phyloP scores from a whole-genome alignment of 805 yeast genomes.

The Sugiyamaella smithiae region DNA sequence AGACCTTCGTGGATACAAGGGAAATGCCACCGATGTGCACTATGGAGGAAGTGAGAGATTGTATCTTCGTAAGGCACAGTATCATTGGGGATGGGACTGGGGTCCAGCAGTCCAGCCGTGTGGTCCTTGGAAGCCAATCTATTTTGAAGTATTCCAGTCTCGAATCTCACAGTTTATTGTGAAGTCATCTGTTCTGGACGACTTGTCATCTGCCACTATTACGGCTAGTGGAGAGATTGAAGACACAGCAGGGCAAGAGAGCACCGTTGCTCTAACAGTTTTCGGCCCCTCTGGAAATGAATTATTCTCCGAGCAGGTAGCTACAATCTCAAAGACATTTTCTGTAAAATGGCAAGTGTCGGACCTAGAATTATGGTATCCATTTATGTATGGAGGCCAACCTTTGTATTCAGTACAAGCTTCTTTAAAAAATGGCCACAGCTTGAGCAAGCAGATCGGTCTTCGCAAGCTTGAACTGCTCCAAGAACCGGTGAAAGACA shows the following conservation, averaged over 20 bases:
- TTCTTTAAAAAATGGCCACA: neutral
- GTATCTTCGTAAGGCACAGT: constrained; percentile 47
- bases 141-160: constrained; percentile 27
- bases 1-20: neutral
- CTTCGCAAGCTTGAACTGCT: constrained; percentile 42
- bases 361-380: constrained; percentile 42
- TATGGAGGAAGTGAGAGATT: constrained; percentile 2
- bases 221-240: neutral
- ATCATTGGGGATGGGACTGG: constrained; percentile 61
- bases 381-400: constrained; percentile 39
- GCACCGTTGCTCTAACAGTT: neutral
- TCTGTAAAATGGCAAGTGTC: constrained; percentile 13
- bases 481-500: constrained; percentile 33
- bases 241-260: neutral
- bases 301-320: neutral
- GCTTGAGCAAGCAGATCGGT: constrained; percentile 32
- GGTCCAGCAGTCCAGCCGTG: constrained; percentile 44
- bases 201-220: neutral
- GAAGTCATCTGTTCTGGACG: neutral
- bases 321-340: neutral
- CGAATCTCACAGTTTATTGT: constrained; percentile 22
- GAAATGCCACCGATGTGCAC: constrained; percentile 1
- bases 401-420: constrained; percentile 32
- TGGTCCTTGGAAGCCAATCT: constrained; percentile 44
- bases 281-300: neutral